Percentiles rank a stretch among this genome's conserved stretches.
phyloP scores from a whole-genome alignment of 2,329 filamentous ascomycete species.

The Fusarium sororula region DNA sequence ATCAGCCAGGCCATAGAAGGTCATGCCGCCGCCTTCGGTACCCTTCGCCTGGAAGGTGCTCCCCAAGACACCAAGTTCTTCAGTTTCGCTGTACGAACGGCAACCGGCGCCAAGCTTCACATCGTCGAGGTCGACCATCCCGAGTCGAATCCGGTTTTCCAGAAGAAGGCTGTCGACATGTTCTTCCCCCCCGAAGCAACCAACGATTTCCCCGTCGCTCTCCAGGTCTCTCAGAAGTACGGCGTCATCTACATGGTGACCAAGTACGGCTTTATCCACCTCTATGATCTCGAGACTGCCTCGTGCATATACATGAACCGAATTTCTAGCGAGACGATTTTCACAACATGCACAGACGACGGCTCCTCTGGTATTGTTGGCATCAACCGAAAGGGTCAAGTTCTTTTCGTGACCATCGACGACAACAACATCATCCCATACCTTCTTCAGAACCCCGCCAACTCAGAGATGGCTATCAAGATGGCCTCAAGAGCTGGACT shows the following conservation, averaged over 20 bases:
- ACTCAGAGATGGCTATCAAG: constrained; percentile 93
- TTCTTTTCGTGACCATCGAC: constrained; percentile 92
- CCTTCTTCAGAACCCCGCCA: constrained; percentile 94
- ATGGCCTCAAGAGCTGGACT: constrained; percentile 93
- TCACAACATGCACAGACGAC: constrained; percentile 87
- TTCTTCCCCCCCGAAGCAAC: constrained; percentile 96
- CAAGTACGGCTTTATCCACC: constrained; percentile 98
- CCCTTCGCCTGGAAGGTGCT: constrained; percentile 86
- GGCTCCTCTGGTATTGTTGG: constrained; percentile 89
- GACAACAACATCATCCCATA: constrained; percentile 93
- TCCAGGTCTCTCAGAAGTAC: constrained; percentile 97
- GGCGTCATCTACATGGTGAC: constrained; percentile 97
- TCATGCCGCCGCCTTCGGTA: constrained; percentile 94
- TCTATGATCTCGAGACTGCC: constrained; percentile 96
- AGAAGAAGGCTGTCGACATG: constrained; percentile 96
- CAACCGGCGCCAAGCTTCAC: constrained; percentile 92
- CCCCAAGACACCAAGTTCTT: constrained; percentile 94
- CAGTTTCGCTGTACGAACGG: constrained; percentile 92
- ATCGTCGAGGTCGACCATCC: constrained; percentile 97
- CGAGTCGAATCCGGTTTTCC: constrained; percentile 85
- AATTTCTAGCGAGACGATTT: constrained; percentile 99
- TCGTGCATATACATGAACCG: constrained; percentile 99
- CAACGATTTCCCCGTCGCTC: constrained; percentile 97
- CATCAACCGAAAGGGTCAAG: constrained; percentile 97
- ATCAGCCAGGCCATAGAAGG: constrained; percentile 99